A percentile compares a stretch with the other conserved stretches of the same genome.
phyloP scores from a whole-genome alignment of 2,329 filamentous ascomycete genomes.

The Xylariaceae sp. region DNA sequence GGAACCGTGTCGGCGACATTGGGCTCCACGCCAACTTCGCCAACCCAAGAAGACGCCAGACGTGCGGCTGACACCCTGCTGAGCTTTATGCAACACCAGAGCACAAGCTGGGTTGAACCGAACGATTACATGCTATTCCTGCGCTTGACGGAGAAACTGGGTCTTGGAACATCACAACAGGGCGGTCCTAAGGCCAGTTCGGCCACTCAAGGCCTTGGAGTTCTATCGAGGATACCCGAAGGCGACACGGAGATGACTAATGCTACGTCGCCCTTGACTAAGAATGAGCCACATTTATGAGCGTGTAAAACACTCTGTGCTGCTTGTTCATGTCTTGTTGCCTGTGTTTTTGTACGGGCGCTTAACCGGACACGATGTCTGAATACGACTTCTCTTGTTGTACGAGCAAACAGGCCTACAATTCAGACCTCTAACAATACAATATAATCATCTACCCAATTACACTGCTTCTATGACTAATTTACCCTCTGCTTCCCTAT shows the following conservation, averaged over 20 bases:
- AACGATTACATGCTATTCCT: slow-evolving; percentile 79
- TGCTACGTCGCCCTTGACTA: slow-evolving; percentile 41
- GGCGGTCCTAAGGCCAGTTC: slow-evolving; percentile 37
- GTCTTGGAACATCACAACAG: slow-evolving; percentile 57
- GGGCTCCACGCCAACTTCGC: slow-evolving; percentile 66
- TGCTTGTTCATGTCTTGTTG: slow-evolving; percentile 5
- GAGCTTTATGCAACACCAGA: slow-evolving; percentile 76
- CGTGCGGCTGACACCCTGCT: slow-evolving; percentile 82
- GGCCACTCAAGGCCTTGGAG: slow-evolving; percentile 49
- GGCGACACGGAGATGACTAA: slow-evolving; percentile 59
- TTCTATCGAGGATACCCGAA: slow-evolving; percentile 61
- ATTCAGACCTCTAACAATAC: no score
- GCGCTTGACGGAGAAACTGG: slow-evolving; percentile 85
- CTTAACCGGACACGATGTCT: neutral
- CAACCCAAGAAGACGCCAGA: slow-evolving; percentile 84
- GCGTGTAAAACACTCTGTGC: slow-evolving; percentile 34
- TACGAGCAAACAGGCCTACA: neutral
- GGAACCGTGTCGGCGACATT: slow-evolving; percentile 47
- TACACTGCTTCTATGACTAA: no score
- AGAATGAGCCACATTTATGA: slow-evolving; percentile 44
- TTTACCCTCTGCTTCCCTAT: no score
- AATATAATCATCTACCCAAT: no score
- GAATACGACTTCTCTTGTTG: neutral
- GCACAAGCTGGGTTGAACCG: slow-evolving; percentile 71
- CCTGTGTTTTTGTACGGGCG: neutral